These are phyloP conservation scores for Penicillium canariense DNA, from an alignment of 495 filamentous ascomycete genomes.

Conservation along the genomic window DNA sequence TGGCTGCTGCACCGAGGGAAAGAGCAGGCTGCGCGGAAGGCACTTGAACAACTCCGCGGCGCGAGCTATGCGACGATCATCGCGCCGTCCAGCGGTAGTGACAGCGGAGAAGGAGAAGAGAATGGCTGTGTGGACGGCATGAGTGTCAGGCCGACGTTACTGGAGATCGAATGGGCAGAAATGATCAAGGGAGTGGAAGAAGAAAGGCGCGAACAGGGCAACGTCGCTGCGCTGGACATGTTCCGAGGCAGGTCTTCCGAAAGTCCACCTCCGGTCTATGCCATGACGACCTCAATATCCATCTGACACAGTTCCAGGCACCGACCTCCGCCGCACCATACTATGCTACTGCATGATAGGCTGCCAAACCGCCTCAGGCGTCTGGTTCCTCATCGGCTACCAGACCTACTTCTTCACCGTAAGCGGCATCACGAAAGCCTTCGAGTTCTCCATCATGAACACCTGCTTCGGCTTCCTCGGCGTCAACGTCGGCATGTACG, in stretches of 20 bases:
- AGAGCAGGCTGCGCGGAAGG: conserved; percentile 8
- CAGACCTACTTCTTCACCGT: conserved; percentile 65
- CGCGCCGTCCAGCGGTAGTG: background rate
- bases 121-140: too few relatives aligned
- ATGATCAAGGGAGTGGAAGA: conserved; percentile 21
- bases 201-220: conserved; percentile 14
- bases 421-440: conserved; percentile 55
- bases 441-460: conserved; percentile 56
- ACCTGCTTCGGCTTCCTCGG: conserved; percentile 54
- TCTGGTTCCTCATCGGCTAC: conserved; percentile 63
- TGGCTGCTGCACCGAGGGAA: conserved; percentile 16
- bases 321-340: conserved; percentile 16
- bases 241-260: conserved; percentile 8
- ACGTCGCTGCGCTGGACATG: conserved; percentile 16
- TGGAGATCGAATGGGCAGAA: conserved; percentile 18
- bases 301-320: conserved; percentile 2
- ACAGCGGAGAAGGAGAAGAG: background rate
- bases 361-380: conserved; percentile 53
- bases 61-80: background rate
- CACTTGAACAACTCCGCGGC: conserved; percentile 12
- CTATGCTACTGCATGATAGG: conserved; percentile 18
- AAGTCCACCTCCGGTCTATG: background rate
- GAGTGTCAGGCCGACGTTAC: background rate
- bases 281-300: background rate
- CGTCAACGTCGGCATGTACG: conserved; percentile 51